phyloP scores from a whole-genome alignment of 768 basidiomycete species.

The Wakefieldia striispora region DNA sequence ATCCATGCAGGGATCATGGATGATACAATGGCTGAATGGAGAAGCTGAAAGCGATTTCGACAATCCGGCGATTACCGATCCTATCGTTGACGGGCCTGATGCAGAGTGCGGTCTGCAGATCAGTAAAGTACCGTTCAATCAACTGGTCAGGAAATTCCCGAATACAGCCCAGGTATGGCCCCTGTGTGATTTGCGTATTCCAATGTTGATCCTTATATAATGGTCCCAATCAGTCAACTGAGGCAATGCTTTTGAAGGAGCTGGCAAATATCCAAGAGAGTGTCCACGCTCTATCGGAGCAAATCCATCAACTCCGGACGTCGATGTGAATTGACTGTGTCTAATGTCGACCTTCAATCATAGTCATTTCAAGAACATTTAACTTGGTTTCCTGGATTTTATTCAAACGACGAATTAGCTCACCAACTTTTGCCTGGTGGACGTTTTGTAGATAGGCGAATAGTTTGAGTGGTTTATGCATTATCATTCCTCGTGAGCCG shows the following conservation, averaged over 20 bases:
- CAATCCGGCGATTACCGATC: conserved; percentile 53
- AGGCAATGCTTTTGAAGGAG: conserved; percentile 64
- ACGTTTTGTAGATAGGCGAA: not conserved
- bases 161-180: conserved; percentile 62
- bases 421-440: not conserved
- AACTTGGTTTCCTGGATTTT: not conserved
- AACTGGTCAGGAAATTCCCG: conserved; percentile 70
- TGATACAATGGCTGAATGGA: conserved; percentile 64
- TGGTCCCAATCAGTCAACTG: conserved; percentile 55
- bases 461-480: conserved; percentile 1
- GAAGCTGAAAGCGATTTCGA: conserved; percentile 60
- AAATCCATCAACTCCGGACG: conserved; percentile 30
- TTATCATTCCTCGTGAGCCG: conserved; percentile 4
- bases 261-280: conserved; percentile 51
- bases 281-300: conserved; percentile 37
- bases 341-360: not conserved
- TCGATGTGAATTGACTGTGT: conserved; percentile 6
- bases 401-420: not conserved
- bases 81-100: conserved; percentile 55
- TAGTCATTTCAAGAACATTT: not conserved
- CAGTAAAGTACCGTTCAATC: conserved; percentile 65
- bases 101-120: conserved; percentile 59
- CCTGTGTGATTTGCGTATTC: not conserved
- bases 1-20: conserved; percentile 55
- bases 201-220: conserved; percentile 2